Percentiles rank a stretch among this genome's conserved stretches.
These are phyloP conservation scores for Pseudonectria buxi DNA, from an alignment of 2,329 filamentous ascomycete genomes.

Conservation along the genomic window DNA sequence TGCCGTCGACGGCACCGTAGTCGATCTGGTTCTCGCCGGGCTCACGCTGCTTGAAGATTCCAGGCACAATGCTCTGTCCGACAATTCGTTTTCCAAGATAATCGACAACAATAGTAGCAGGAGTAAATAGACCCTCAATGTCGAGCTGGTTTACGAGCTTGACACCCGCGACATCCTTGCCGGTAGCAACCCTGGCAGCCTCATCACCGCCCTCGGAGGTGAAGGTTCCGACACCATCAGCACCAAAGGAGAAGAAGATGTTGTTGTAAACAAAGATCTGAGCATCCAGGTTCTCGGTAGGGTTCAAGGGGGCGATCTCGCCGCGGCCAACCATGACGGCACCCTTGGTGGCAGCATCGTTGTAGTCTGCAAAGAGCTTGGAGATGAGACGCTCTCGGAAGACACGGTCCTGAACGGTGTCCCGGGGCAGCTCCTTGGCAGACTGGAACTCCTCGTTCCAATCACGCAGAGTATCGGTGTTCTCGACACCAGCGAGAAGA, in stretches of 20 bases:
- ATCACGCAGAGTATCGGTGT: constrained; percentile 87
- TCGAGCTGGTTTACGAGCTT: constrained; percentile 95
- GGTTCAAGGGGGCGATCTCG: constrained; percentile 89
- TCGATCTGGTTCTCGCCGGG: constrained; percentile 98
- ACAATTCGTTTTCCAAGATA: constrained; percentile 97
- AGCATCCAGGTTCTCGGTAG: constrained; percentile 83
- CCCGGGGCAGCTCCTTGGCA: constrained; percentile 86
- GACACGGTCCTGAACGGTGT: constrained; percentile 89
- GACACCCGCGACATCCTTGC: constrained; percentile 92
- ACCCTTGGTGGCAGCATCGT: constrained; percentile 86
- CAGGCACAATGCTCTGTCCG: constrained; percentile 94
- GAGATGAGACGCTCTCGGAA: constrained; percentile 91
- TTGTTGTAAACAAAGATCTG: constrained; percentile 99
- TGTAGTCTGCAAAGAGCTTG: constrained; percentile 96
- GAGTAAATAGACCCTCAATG: constrained; percentile 88
- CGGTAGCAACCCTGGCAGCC: constrained; percentile 88
- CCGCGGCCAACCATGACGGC: constrained; percentile 88
- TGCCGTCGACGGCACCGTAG: constrained; percentile 95
- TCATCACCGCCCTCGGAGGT: constrained; percentile 94
- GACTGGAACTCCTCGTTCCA: constrained; percentile 99
- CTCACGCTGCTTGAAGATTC: constrained; percentile 98
- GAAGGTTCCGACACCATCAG: constrained; percentile 95
- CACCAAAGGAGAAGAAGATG: constrained; percentile 97
- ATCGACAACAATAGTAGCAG: constrained; percentile 92
- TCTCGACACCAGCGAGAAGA: constrained; percentile 83